Conservation (phyloP, 257 asterid genomes). For the Rhazya stricta region DNA sequence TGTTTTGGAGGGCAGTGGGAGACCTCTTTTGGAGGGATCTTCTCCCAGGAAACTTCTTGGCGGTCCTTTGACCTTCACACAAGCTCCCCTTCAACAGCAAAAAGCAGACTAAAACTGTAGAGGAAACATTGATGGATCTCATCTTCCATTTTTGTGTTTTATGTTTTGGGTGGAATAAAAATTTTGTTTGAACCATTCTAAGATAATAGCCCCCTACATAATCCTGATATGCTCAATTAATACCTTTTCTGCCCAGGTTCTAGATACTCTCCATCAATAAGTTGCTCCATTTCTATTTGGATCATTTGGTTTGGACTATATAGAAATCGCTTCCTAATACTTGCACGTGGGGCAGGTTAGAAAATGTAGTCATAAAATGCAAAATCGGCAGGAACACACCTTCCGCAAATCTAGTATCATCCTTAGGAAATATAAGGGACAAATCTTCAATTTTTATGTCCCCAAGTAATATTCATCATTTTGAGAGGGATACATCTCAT, state of each 20-base stretch:
- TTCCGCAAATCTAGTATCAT: too few species aligned
- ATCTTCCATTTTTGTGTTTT: background rate
- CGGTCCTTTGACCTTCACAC: conserved; percentile 26
- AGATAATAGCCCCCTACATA: too few species aligned
- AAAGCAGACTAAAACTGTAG: conserved; percentile 24
- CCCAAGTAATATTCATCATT: background rate
- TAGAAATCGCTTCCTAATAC: too few species aligned
- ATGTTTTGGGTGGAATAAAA: conserved; percentile 3
- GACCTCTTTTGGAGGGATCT: conserved; percentile 39
- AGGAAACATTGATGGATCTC: background rate
- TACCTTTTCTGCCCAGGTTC: too few species aligned
- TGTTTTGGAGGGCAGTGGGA: conserved; percentile 39
- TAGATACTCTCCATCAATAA: too few species aligned
- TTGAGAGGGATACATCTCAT: background rate
- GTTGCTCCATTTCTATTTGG: too few species aligned
- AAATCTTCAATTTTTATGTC: too few species aligned
- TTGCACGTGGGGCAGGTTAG: too few species aligned
- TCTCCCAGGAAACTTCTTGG: conserved; percentile 27
- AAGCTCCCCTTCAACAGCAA: conserved; percentile 25
- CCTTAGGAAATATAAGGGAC: too few species aligned
- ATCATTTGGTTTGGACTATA: background rate
- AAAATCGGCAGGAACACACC: too few species aligned
- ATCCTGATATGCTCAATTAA: too few species aligned
- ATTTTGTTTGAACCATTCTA: background rate
- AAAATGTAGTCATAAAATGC: too few species aligned